Percentiles rank a stretch among this genome's conserved stretches.
Conservation (phyloP, 1,284 basidiomycete species). For the Ganoderma sinense region DNA sequence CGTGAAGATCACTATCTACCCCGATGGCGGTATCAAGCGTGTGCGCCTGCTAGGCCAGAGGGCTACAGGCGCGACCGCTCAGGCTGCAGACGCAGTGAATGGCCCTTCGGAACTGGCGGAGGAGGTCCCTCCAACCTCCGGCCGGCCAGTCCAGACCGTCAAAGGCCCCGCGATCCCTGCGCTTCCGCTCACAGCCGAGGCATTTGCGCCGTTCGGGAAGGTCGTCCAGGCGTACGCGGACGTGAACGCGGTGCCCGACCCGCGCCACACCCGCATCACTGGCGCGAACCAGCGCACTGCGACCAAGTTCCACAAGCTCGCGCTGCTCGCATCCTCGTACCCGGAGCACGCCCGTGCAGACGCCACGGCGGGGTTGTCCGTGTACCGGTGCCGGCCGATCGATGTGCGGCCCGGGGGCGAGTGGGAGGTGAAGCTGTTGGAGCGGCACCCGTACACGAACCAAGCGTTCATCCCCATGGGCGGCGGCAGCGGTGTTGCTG, state of each 20-base stretch:
- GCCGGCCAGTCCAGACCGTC: background rate
- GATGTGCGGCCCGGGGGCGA: constrained; percentile 54
- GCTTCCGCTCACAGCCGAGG: constrained; percentile 82
- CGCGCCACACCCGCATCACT: constrained; percentile 72
- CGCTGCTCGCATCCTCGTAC: constrained; percentile 72
- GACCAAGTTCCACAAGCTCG: constrained; percentile 88
- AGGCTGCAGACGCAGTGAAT: background rate
- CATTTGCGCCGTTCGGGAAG: constrained; percentile 84
- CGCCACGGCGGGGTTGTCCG: constrained; percentile 73
- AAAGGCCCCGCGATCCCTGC: constrained; percentile 59
- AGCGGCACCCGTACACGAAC: constrained; percentile 82
- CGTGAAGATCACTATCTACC: constrained; percentile 89
- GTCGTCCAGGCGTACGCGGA: constrained; percentile 87
- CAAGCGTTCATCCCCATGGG: constrained; percentile 94
- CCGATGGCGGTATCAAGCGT: constrained; percentile 96
- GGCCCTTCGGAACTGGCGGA: constrained; percentile 1
- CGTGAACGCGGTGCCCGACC: constrained; percentile 62
- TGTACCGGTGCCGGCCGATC: constrained; percentile 76
- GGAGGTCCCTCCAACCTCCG: background rate
- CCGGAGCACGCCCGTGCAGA: constrained; percentile 47
- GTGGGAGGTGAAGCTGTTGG: constrained; percentile 66
- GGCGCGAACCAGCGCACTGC: constrained; percentile 90
- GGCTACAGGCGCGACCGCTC: constrained; percentile 14
- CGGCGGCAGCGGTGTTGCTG: constrained; percentile 44
- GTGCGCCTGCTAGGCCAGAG: constrained; percentile 82